Conservation (phyloP, 1,284 basidiomycete species). For the Cutaneotrichosporon sp. region DNA sequence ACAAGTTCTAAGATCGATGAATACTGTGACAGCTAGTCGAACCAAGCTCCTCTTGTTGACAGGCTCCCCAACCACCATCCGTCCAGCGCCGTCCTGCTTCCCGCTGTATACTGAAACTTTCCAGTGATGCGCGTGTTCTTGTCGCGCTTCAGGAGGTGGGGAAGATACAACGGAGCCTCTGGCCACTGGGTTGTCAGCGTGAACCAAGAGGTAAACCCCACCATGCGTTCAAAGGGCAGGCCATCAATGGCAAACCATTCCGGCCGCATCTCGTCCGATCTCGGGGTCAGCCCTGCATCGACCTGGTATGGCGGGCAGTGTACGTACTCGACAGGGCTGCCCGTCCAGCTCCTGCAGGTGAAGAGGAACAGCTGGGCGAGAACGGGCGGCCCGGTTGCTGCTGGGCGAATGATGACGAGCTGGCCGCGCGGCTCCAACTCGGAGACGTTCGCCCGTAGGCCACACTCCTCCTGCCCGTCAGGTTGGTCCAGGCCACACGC, state of each 20-base stretch:
- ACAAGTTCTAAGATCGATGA: not conserved
- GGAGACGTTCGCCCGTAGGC: constrained; percentile 60
- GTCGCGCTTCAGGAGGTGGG: constrained; percentile 17
- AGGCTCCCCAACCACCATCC: not conserved
- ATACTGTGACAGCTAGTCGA: constrained; percentile 7
- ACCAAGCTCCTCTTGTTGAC: not conserved
- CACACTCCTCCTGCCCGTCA: constrained; percentile 70
- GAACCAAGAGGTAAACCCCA: not conserved
- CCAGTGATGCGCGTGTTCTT: constrained; percentile 10
- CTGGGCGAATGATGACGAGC: constrained; percentile 19
- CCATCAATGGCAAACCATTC: constrained; percentile 30
- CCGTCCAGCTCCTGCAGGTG: constrained; percentile 18
- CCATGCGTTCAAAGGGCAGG: constrained; percentile 34
- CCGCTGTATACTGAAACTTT: constrained; percentile 22
- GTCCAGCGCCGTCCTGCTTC: not conserved
- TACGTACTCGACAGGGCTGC: constrained; percentile 27
- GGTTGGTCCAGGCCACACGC: constrained; percentile 1
- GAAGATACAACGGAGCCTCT: constrained; percentile 33
- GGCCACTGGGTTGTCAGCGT: constrained; percentile 33
- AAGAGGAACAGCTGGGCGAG: constrained; percentile 8
- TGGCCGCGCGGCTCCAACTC: constrained; percentile 22
- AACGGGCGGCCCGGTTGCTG: not conserved
- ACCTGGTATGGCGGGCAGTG: no score
- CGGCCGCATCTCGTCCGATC: constrained; percentile 44
- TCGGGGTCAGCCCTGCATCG: constrained; percentile 16